Evolutionary conservation across 768 basidiomycete species (phyloP).

Genomic region (Leccinum uliginosum): DNA sequence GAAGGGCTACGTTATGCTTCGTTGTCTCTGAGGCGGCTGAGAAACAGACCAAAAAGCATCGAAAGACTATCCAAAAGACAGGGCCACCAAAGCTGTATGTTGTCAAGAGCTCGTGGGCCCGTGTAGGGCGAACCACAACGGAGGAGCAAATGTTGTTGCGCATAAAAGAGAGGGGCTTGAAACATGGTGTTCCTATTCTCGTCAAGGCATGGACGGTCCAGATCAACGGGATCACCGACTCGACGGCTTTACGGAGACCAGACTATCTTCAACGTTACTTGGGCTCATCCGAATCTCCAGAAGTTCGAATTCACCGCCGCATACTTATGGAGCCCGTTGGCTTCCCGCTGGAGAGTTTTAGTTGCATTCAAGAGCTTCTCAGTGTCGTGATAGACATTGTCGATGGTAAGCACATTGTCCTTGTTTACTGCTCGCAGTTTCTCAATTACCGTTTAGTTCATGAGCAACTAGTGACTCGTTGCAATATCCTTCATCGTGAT

Average conservation of each 20-base stretch:
- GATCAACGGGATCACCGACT: neutral
- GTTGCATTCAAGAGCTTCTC: neutral
- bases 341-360: neutral
- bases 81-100: neutral
- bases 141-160: neutral
- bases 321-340: neutral
- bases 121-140: neutral
- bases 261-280: neutral
- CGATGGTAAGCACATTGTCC: neutral
- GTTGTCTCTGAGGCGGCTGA: neutral
- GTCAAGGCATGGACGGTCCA: neutral
- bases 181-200: neutral
- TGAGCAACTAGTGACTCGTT: neutral
- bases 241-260: neutral
- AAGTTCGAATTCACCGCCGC: neutral
- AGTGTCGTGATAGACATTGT: neutral
- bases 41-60: neutral
- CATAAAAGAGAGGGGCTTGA: neutral
- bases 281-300: neutral
- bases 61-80: neutral
- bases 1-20: neutral
- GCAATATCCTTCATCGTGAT: neutral
- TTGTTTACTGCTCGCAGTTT: neutral
- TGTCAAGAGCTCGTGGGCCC: neutral
- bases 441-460: neutral